These are phyloP conservation scores for Pseudonitzschia multistriata DNA, from an alignment of 108 stramenopile species.

Conservation along the genomic window DNA sequence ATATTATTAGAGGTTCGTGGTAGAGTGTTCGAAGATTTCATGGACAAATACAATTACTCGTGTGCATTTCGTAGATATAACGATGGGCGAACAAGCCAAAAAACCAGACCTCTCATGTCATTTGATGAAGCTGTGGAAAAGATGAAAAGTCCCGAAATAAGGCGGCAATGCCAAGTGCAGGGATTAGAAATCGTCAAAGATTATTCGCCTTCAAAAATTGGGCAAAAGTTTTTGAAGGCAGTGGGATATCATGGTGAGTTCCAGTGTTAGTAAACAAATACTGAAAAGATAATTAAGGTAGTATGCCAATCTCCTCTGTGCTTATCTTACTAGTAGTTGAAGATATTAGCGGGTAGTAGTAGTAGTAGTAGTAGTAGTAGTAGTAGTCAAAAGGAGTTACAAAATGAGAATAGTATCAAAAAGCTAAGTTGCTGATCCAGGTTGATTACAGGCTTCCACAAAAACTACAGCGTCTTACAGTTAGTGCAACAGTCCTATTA, in stretches of 20 bases:
- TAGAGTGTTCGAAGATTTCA: conserved; percentile 21
- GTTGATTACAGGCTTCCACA: too few relatives aligned
- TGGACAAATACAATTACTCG: conserved; percentile 24
- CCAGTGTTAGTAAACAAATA: conserved; percentile 14
- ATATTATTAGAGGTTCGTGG: conserved; percentile 21
- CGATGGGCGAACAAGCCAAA: conserved; percentile 3
- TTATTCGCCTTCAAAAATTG: conserved; percentile 18
- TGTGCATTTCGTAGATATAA: conserved; percentile 18
- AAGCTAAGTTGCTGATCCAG: too few relatives aligned
- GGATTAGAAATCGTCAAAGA: conserved; percentile 21
- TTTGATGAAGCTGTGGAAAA: conserved; percentile 20
- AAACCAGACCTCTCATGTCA: background rate
- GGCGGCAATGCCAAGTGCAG: conserved; percentile 15
- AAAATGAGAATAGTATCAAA: too few relatives aligned
- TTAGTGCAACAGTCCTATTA: too few relatives aligned
- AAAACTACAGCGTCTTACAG: too few relatives aligned
- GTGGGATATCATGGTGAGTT: conserved; percentile 20
- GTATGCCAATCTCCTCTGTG: too few relatives aligned
- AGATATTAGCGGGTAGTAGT: too few relatives aligned
- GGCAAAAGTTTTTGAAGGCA: conserved; percentile 3
- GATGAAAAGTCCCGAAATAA: conserved; percentile 4
- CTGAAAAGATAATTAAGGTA: too few relatives aligned
- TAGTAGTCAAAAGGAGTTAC: too few relatives aligned
- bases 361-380: too few relatives aligned
- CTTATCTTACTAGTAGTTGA: too few relatives aligned